A percentile compares a stretch with the other conserved stretches of the same genome.
These are phyloP conservation scores for Curvularia spicifera DNA, from an alignment of 2,329 filamentous ascomycete genomes.

Conservation along the genomic window DNA sequence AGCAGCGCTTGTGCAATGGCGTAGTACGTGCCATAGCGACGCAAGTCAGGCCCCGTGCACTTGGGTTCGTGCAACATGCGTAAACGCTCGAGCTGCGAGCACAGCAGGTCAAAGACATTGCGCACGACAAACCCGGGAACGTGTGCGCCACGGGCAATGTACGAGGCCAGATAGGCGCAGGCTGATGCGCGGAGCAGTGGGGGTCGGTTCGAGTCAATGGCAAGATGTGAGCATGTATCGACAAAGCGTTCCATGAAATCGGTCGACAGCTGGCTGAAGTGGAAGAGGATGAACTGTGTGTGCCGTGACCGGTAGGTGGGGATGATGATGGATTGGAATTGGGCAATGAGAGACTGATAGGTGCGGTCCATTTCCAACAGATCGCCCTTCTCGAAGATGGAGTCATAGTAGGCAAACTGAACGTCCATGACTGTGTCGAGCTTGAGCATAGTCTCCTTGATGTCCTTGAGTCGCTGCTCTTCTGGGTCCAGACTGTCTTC, in stretches of 20 bases:
- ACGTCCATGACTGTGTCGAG: constrained; percentile 89
- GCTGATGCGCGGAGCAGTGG: constrained; percentile 81
- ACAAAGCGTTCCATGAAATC: constrained; percentile 82
- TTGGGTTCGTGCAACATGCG: constrained; percentile 73
- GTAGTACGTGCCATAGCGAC: constrained; percentile 84
- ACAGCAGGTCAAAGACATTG: constrained; percentile 79
- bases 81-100: constrained; percentile 76
- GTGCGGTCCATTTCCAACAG: constrained; percentile 70
- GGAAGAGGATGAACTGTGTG: constrained; percentile 94
- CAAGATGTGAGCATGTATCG: constrained; percentile 74
- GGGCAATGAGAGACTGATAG: constrained; percentile 79
- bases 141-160: constrained; percentile 86
- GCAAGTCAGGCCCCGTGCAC: constrained; percentile 84
- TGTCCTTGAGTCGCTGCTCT: constrained; percentile 67
- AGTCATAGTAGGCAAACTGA: constrained; percentile 82
- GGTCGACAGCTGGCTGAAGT: constrained; percentile 85
- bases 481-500: constrained; percentile 66
- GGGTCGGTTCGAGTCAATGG: constrained; percentile 68
- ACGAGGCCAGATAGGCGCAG: constrained; percentile 91
- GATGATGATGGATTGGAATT: constrained; percentile 87
- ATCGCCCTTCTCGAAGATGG: constrained; percentile 72
- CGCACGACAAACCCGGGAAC: constrained; percentile 79
- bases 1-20: constrained; percentile 85
- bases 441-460: constrained; percentile 86
- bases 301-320: constrained; percentile 91